These are phyloP conservation scores for Penicillium sp. DNA, from an alignment of 2,329 filamentous ascomycete genomes.

Conservation along the genomic window DNA sequence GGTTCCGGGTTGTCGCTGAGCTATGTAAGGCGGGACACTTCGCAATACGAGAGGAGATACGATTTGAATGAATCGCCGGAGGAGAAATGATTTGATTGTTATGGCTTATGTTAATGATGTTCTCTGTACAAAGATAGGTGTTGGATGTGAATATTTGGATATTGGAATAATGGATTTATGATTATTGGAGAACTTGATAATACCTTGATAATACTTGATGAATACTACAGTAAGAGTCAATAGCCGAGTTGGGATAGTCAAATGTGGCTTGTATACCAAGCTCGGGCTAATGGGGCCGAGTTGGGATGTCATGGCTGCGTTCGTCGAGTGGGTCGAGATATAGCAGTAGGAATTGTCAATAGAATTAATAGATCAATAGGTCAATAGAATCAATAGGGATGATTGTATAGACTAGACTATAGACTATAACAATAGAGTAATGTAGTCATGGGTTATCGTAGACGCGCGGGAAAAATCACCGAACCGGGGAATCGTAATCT, in stretches of 20 bases:
- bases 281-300: not conserved
- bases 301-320: not conserved
- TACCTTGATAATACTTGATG: too few relatives aligned
- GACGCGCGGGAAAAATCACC: conserved; percentile 12
- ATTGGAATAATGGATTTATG: not conserved
- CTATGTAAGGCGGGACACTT: conserved; percentile 21
- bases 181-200: not conserved
- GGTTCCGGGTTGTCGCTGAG: conserved; percentile 15
- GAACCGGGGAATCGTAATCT: not conserved
- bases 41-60: conserved; percentile 24
- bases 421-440: too few relatives aligned
- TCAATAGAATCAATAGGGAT: not conserved
- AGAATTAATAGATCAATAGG: not conserved
- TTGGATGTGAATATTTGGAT: not conserved
- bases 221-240: too few relatives aligned
- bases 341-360: not conserved
- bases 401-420: too few relatives aligned
- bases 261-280: not conserved
- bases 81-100: conserved; percentile 20
- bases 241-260: not conserved
- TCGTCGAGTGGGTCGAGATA: not conserved
- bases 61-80: conserved; percentile 28
- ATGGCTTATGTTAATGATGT: not conserved
- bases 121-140: not conserved
- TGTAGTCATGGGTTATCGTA: not conserved